A percentile compares a stretch with the other conserved stretches of the same genome.
phyloP scores from a whole-genome alignment of 345 rosid genomes.

The Bruguiera parviflora region DNA sequence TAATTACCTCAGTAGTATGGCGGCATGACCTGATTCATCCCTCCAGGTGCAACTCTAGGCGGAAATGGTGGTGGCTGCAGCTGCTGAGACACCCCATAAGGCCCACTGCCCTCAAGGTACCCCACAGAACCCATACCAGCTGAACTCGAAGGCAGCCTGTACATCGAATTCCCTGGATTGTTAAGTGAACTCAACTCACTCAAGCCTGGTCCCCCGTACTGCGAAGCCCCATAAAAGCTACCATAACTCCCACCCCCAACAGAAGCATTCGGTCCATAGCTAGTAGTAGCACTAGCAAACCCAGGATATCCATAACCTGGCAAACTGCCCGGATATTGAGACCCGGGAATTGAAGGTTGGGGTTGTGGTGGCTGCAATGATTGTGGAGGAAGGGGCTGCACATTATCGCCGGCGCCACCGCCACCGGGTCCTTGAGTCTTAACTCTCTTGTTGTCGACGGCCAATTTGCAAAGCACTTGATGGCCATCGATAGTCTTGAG shows the following conservation, averaged over 20 bases:
- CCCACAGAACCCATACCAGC: slow-evolving; percentile 22
- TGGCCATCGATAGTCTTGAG: slow-evolving; percentile 40
- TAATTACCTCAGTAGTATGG: slow-evolving; percentile 32
- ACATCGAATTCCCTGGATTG: slow-evolving; percentile 24
- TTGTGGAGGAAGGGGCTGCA: slow-evolving; percentile 7
- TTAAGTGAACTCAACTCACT: slow-evolving; percentile 22
- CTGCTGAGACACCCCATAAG: slow-evolving; percentile 28
- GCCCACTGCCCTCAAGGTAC: slow-evolving; percentile 23
- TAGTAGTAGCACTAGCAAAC: background rate
- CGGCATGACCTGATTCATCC: slow-evolving; percentile 31
- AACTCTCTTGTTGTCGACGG: slow-evolving; percentile 28
- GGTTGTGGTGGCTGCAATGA: slow-evolving; percentile 10
- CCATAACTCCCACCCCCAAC: slow-evolving; percentile 17
- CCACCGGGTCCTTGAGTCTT: slow-evolving; percentile 14
- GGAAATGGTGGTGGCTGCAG: slow-evolving; percentile 24
- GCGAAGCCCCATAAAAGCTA: slow-evolving; percentile 25
- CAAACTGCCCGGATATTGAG: slow-evolving; percentile 12
- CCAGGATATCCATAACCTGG: slow-evolving; percentile 22
- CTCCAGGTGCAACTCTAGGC: slow-evolving; percentile 33
- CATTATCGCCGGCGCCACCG: background rate
- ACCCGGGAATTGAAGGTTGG: slow-evolving; percentile 10
- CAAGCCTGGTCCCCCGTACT: slow-evolving; percentile 17
- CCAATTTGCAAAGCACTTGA: slow-evolving; percentile 34
- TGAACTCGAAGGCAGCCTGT: slow-evolving; percentile 23
- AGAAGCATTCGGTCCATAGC: slow-evolving; percentile 22